Conservation (phyloP, 331 rosid genomes). For the Spiraea crenata region DNA sequence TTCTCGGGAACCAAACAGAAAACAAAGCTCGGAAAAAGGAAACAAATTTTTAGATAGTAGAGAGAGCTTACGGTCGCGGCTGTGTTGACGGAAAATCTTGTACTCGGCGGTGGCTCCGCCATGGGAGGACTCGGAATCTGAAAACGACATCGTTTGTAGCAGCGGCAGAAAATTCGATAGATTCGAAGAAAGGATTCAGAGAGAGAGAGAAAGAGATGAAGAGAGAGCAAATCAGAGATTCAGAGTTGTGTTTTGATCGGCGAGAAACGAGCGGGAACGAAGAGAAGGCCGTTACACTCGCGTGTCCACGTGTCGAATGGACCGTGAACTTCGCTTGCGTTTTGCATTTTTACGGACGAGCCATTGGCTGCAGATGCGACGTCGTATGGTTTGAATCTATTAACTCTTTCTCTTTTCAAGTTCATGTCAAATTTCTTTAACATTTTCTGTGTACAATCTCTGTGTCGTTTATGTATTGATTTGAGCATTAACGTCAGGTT, state of each 20-base stretch:
- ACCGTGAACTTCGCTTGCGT: constrained; percentile 43
- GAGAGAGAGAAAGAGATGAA: constrained; percentile 17
- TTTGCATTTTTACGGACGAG: constrained; percentile 23
- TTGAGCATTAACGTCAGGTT: no score
- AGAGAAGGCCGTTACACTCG: constrained; percentile 37
- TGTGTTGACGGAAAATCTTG: constrained; percentile 65
- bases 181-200: constrained; percentile 5
- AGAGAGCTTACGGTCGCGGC: constrained; percentile 68
- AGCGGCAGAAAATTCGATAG: constrained; percentile 4
- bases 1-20: constrained; percentile 24
- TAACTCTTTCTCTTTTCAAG: not conserved
- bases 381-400: not conserved
- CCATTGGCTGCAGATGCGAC: not conserved
- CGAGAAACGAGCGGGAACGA: constrained; percentile 30
- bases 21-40: not conserved
- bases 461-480: no score
- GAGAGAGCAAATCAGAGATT: constrained; percentile 15
- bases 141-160: constrained; percentile 62
- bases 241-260: constrained; percentile 9
- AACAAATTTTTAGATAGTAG: not conserved
- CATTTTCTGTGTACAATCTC: no score
- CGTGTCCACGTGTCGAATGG: constrained; percentile 38
- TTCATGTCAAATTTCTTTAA: no score
- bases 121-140: constrained; percentile 72
- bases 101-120: constrained; percentile 54